Evolutionary conservation across 2,329 filamentous ascomycete species (phyloP), one percentile per base, ranked within the genome.

Genomic region (Fusarium sp.): DNA sequence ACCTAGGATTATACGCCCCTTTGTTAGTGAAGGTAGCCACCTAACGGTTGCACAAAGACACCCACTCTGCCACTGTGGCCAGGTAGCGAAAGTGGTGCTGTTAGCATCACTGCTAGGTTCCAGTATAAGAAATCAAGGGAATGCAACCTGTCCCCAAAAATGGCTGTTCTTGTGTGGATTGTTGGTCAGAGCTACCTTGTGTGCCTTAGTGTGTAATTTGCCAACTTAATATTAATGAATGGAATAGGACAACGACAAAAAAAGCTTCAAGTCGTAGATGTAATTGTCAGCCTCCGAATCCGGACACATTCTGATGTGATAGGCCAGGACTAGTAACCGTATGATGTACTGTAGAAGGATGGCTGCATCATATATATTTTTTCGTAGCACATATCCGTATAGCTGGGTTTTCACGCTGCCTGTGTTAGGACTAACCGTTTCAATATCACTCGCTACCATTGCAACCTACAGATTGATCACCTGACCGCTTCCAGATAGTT

Each of bases 71-170:
- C 64, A 63, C 64, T 60, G 48, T 59, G 64, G 66, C 64, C 66
- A 73, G 54, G 59, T 71, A 73, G 45, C 45, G 52, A 60, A 41
- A 59, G 63, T 67, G 45, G 57, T 60, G 44, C 70, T 63, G 65
- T 46, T 66, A 51, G 58, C 69, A 60, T 56, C 55, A 35, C 54
- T 63, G n/a, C 57, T 33, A 72, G 64, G 65, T 66, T 66, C 65
- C 63, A 70, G 49, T 73, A 67, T 71, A 46, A 57, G 25, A 45
- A 57, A 62, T 44, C 54, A 37, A 75, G 71, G 75, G 75, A 77
- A 77, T 77, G 75, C 73, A 77, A 76, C 69, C 73, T 77, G 71
- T 76, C 69, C 75, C 74, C 64, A 70, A 73, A 60, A 76, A 69
- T 60, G 63, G 57, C 62, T 61, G 64, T 66, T 45, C 59, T 65